A percentile compares a stretch with the other conserved stretches of the same genome.
These are phyloP conservation scores for Bipolaris zeicola DNA, from an alignment of 2,329 filamentous ascomycete genomes.

Conservation along the genomic window DNA sequence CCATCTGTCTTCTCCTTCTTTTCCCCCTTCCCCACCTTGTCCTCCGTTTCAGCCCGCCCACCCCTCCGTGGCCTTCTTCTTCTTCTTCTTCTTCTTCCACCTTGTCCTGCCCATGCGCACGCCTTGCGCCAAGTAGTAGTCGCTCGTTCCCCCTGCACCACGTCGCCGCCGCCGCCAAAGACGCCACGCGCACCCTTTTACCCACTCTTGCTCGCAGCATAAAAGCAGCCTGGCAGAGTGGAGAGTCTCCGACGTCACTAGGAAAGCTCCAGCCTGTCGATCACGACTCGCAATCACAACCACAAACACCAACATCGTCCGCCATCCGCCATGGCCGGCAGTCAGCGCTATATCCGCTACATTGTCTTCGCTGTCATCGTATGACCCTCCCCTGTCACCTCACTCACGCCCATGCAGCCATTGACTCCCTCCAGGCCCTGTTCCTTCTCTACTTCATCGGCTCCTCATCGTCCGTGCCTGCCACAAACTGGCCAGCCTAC, in stretches of 20 bases:
- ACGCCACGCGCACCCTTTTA: slow-evolving; percentile 5
- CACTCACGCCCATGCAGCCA: neutral
- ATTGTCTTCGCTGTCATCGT: slow-evolving; percentile 85
- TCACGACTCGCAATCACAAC: slow-evolving; percentile 16
- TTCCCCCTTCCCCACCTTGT: slow-evolving; percentile 1
- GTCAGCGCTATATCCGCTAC: slow-evolving; percentile 72
- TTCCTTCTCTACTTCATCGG: slow-evolving; percentile 84
- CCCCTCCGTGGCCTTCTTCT: neutral
- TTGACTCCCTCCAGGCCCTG: slow-evolving; percentile 57
- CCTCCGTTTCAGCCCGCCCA: neutral
- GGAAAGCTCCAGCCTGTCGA: slow-evolving; percentile 29
- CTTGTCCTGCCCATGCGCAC: slow-evolving; percentile 13
- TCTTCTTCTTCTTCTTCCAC: neutral
- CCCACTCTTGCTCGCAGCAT: slow-evolving; percentile 17
- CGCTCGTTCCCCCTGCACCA: slow-evolving; percentile 9
- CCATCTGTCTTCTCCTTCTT: slow-evolving; percentile 4
- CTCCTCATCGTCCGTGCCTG: slow-evolving; percentile 58
- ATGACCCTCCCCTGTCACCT: slow-evolving; percentile 32
- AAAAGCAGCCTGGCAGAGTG: slow-evolving; percentile 27
- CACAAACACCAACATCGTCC: slow-evolving; percentile 1
- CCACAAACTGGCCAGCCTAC: slow-evolving; percentile 42
- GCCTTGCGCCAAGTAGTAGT: slow-evolving; percentile 12
- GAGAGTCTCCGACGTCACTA: slow-evolving; percentile 29
- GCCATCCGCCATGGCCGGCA: slow-evolving; percentile 71
- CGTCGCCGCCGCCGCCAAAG: neutral